A percentile compares a stretch with the other conserved stretches of the same genome.
Evolutionary conservation across 2,329 filamentous ascomycete species (phyloP).

Genomic region (Sporothrix dimorphospora): DNA sequence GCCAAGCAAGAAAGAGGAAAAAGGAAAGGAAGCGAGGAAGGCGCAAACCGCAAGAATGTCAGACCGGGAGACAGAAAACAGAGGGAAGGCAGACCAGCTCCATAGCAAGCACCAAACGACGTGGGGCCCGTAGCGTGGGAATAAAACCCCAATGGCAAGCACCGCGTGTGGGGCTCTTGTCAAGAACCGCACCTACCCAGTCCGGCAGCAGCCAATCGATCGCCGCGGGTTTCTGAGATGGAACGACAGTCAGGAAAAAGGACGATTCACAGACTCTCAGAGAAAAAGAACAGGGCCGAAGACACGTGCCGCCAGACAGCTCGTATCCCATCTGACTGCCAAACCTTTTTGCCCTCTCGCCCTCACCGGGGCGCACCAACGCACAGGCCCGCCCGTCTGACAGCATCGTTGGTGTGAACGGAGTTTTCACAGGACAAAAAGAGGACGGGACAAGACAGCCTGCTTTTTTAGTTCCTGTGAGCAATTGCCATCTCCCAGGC

Average conservation of each 20-base stretch:
- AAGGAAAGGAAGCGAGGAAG: background rate
- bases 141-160: slow-evolving; percentile 17
- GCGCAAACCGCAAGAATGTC: background rate
- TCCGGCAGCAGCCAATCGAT: slow-evolving; percentile 17
- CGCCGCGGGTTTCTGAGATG: slow-evolving; percentile 9
- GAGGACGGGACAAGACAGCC: background rate
- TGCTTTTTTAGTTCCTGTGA: background rate
- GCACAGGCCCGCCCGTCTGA: background rate
- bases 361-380: background rate
- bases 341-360: background rate
- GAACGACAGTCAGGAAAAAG: background rate
- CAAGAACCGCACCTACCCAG: slow-evolving; percentile 21
- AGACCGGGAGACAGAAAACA: background rate
- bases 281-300: background rate
- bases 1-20: background rate
- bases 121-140: background rate
- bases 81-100: too few relatives aligned
- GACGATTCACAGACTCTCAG: too few relatives aligned
- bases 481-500: background rate
- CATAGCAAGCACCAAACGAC: background rate
- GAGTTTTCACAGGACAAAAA: background rate
- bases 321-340: slow-evolving; percentile 3
- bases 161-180: slow-evolving; percentile 5
- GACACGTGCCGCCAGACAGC: background rate
- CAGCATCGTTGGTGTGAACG: background rate